Base-by-base conservation (phyloP, 345 rosid species). In the Kandelia obovata region DNA sequence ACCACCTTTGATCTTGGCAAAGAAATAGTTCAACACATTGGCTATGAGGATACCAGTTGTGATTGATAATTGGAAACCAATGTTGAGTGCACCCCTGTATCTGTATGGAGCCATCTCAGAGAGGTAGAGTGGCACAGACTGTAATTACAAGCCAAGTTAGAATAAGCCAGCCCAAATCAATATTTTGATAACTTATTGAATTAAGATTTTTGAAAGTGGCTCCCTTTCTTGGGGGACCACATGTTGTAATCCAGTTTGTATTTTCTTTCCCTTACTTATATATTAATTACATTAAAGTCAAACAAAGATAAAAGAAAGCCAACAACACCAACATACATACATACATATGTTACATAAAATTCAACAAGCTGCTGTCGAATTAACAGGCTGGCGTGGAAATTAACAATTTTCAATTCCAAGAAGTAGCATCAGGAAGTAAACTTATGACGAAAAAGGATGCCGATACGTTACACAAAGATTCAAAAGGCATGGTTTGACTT, bases 31-130 rank as follows among this genome's bases (percentile, higher is more conserved):
- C 8, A 83, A 67, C 30, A 80, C 28, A 37, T 76, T 74, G 4
- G 84, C 87, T 0, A 62, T 56, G 7, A 83, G 66, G 67, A 83
- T 74, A 13, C 86, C 86, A 4, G 76, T 28, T 0, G 84, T 76
- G 47, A 73, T 7, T 9, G 84, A 76, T 60, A 83, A 31, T 20
- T 78, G 84, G 58, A 83, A 83, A 21, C 69, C 62, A 0, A 66
- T 64, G 72, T 81, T 83, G 20, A 83, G 65, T 23, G 78, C 75
- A 65, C 84, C 87, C 64, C 84, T 71, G 8, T 73, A 28, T 20
- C 57, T 63, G 7, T 77, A 74, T 0, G 87, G 87, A 52, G 87
- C 84, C 81, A 81, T 80, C 72, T 80, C 87, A 8, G 81, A 80
- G 21, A 83, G 75, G 59, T 80, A 83, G n/a, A 80, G 65, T 0